These are phyloP conservation scores for Phalaenopsis equestris DNA, from an alignment of 106 monocot genomes.

Conservation along the genomic window DNA sequence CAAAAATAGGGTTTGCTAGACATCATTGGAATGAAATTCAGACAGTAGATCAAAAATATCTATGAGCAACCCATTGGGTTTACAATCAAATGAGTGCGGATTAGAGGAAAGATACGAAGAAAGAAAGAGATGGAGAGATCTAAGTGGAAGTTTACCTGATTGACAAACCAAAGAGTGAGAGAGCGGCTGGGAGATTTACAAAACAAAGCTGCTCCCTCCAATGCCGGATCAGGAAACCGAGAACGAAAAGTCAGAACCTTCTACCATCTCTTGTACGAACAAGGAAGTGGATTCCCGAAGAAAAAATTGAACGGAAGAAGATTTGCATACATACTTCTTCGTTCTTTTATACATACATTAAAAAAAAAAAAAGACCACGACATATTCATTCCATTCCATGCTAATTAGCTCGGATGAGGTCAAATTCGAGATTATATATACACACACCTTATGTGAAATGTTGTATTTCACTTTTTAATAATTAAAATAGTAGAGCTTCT, in stretches of 20 bases:
- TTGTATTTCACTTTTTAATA: no score
- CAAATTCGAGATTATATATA: no score
- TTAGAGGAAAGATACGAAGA: not conserved
- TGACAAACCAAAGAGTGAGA: not conserved
- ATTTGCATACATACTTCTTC: no score
- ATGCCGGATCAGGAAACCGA: not conserved
- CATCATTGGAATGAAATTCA: not conserved
- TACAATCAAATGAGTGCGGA: not conserved
- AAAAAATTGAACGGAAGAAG: no score
- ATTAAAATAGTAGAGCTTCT: no score
- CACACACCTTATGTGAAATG: no score
- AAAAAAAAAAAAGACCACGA: no score
- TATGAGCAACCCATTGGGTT: not conserved
- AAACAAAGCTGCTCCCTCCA: not conserved
- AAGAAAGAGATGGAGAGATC: slow-evolving; percentile 1
- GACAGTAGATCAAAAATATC: not conserved
- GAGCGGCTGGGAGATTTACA: not conserved
- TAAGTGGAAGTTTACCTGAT: not conserved
- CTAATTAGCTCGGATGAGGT: no score
- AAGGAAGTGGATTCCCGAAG: no score
- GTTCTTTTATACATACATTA: no score
- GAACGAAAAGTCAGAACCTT: not conserved
- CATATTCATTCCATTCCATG: no score
- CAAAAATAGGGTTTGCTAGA: not conserved
- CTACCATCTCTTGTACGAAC: no score